Evolutionary conservation across 2,329 filamentous ascomycete genomes (phyloP).

Genomic region (Endoconidiophora laricicola): DNA sequence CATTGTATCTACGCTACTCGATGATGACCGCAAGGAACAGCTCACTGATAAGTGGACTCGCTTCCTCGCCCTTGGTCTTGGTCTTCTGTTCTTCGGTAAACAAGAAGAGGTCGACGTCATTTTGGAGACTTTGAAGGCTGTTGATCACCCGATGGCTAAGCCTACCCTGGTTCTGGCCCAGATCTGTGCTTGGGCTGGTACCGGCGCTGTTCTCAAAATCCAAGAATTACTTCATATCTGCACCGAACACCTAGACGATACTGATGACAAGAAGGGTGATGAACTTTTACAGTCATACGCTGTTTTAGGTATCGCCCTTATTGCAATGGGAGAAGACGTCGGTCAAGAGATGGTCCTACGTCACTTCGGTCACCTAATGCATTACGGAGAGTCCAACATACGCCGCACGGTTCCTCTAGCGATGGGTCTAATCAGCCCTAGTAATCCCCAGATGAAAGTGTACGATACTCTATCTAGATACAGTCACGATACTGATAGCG

Average conservation of each 20-base stretch:
- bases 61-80: constrained; percentile 87
- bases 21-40: constrained; percentile 79
- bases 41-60: constrained; percentile 97
- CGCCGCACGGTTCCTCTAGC: constrained; percentile 88
- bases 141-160: constrained; percentile 92
- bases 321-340: constrained; percentile 96
- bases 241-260: constrained; percentile 91
- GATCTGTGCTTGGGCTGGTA: constrained; percentile 96
- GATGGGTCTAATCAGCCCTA: constrained; percentile 91
- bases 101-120: constrained; percentile 99
- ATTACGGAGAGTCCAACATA: constrained; percentile 96
- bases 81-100: constrained; percentile 84
- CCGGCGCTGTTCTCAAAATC: constrained; percentile 89
- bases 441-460: constrained; percentile 99
- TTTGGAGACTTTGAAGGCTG: constrained; percentile 86
- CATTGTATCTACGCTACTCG: constrained; percentile 81
- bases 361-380: constrained; percentile 96
- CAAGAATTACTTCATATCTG: constrained; percentile 96
- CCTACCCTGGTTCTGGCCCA: constrained; percentile 89
- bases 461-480: constrained; percentile 96
- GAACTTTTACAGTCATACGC: constrained; percentile 93
- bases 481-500: constrained; percentile 96
- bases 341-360: constrained; percentile 97
- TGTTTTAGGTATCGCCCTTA: constrained; percentile 80
- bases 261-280: constrained; percentile 86